Percentiles rank a stretch among this genome's conserved stretches.
Conservation (phyloP, 805 yeast species). For the Pichia exigua region DNA sequence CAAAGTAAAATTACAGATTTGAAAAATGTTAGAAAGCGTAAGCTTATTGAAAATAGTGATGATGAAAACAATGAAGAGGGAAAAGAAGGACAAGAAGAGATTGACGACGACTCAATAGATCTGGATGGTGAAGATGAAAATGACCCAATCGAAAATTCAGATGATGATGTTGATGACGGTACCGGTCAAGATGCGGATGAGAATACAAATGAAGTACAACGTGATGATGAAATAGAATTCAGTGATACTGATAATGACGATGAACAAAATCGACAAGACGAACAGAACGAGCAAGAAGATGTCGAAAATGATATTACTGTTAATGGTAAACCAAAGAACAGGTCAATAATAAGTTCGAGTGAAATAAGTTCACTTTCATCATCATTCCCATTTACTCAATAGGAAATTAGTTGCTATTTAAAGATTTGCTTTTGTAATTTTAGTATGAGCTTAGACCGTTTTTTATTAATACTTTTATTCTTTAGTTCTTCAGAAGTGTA, state of each 20-base stretch:
- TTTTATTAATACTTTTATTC: not conserved
- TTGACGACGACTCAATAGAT: not conserved
- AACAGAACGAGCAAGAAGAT: too few relatives aligned
- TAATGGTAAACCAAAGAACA: not conserved
- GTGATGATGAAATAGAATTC: constrained; percentile 9
- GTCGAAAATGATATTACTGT: not conserved
- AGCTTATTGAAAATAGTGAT: constrained; percentile 6
- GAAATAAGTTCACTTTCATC: constrained; percentile 9
- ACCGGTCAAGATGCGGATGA: constrained; percentile 8
- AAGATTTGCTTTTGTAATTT: not conserved
- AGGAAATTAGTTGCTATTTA: not conserved
- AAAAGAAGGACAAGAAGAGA: not conserved
- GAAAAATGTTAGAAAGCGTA: not conserved
- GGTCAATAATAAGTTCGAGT: not conserved
- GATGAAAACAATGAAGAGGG: not conserved
- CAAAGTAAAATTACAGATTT: constrained; percentile 2
- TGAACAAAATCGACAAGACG: not conserved
- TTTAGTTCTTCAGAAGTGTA: not conserved
- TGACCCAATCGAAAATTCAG: constrained; percentile 12
- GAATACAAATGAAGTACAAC: constrained; percentile 4
- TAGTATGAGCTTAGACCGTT: not conserved
- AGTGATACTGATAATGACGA: constrained; percentile 10
- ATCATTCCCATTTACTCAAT: constrained; percentile 9
- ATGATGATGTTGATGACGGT: constrained; percentile 2
- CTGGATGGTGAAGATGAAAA: constrained; percentile 11